Percentiles rank a stretch among this genome's conserved stretches.
These are phyloP conservation scores for Starmerella bombicola DNA, from an alignment of 805 yeast species.

Conservation along the genomic window DNA sequence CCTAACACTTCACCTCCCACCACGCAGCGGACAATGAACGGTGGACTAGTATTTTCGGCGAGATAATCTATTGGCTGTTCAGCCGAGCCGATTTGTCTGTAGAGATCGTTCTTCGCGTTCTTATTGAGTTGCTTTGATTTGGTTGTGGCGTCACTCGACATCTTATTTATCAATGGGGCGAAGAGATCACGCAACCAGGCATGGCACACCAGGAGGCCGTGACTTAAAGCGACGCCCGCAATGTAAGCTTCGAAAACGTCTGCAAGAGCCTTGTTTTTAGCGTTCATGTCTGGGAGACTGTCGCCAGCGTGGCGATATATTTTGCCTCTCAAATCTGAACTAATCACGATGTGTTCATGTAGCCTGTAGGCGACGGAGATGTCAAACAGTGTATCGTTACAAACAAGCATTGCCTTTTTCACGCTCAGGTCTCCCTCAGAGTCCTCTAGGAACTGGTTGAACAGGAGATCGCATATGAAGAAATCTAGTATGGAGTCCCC, in stretches of 20 bases:
- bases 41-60: slow-evolving; percentile 33
- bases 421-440: slow-evolving; percentile 72
- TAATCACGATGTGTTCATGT: slow-evolving; percentile 26
- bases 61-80: slow-evolving; percentile 48
- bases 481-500: slow-evolving; percentile 79
- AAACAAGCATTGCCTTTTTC: slow-evolving; percentile 56
- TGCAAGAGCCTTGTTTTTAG: slow-evolving; percentile 51
- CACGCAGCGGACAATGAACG: slow-evolving; percentile 51
- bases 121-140: slow-evolving; percentile 34
- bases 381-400: slow-evolving; percentile 56
- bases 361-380: slow-evolving; percentile 62
- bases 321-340: slow-evolving; percentile 11
- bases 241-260: slow-evolving; percentile 91
- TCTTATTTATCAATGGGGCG: slow-evolving; percentile 28
- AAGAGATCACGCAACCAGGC: slow-evolving; percentile 29
- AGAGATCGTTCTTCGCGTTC: slow-evolving; percentile 66
- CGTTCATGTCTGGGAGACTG: slow-evolving; percentile 9
- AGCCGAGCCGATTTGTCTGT: slow-evolving; percentile 62
- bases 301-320: neutral
- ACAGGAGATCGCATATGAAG: slow-evolving; percentile 58
- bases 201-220: slow-evolving; percentile 24
- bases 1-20: slow-evolving; percentile 59
- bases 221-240: slow-evolving; percentile 50
- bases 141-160: slow-evolving; percentile 4
- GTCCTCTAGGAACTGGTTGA: slow-evolving; percentile 50